phyloP scores from a whole-genome alignment of 352 stramenopile species.

The Phytophthora constricta region DNA sequence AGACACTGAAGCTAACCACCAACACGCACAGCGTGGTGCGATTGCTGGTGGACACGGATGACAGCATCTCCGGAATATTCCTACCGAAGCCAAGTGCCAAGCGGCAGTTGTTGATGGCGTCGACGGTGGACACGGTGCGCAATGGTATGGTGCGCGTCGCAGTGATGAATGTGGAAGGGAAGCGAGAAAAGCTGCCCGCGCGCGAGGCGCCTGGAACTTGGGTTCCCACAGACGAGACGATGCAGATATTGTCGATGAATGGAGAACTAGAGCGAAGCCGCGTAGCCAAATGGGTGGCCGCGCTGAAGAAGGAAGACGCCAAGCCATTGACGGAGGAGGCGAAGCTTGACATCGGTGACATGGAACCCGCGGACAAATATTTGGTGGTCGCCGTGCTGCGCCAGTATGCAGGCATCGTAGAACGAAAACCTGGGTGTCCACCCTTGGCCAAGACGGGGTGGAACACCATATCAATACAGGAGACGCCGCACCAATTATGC shows the following conservation, averaged over 20 bases:
- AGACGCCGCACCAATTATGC: too few species aligned
- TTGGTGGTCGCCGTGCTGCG: too few species aligned
- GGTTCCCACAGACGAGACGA: slow-evolving; percentile 18
- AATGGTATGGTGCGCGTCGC: neutral
- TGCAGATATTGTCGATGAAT: slow-evolving; percentile 19
- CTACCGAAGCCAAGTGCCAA: neutral
- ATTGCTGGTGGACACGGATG: slow-evolving; percentile 8
- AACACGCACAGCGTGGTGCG: slow-evolving; percentile 2
- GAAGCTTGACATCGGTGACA: too few species aligned
- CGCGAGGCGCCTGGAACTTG: slow-evolving; percentile 10
- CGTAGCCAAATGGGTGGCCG: slow-evolving; percentile 7
- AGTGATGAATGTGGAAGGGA: slow-evolving; percentile 21
- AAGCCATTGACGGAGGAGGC: too few species aligned
- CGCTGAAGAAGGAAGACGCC: too few species aligned
- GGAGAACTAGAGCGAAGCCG: slow-evolving; percentile 1
- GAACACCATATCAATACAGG: too few species aligned
- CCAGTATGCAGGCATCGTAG: too few species aligned
- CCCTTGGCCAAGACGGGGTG: too few species aligned
- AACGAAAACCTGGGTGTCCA: too few species aligned
- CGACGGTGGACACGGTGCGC: slow-evolving; percentile 6
- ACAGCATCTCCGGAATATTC: slow-evolving; percentile 15
- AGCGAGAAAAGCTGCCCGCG: too few species aligned
- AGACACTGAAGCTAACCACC: slow-evolving; percentile 15
- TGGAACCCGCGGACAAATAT: too few species aligned
- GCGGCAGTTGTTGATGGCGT: slow-evolving; percentile 14